phyloP scores from a whole-genome alignment of 768 basidiomycete genomes.

The Cubamyces sp. region DNA sequence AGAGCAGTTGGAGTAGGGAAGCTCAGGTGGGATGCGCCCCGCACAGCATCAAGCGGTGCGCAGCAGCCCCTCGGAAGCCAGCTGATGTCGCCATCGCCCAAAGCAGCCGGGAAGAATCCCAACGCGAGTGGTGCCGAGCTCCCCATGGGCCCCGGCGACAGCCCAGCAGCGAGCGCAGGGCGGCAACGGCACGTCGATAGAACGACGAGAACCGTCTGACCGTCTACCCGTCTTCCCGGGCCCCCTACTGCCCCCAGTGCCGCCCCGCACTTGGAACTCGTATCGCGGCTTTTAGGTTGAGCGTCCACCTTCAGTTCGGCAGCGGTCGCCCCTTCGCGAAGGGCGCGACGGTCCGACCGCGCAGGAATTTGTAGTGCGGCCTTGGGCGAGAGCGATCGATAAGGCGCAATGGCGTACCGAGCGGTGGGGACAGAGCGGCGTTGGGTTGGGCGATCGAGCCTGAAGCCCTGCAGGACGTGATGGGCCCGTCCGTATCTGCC shows the following conservation, averaged over 20 bases:
- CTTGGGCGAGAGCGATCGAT: conserved; percentile 7
- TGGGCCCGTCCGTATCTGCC: too few species aligned
- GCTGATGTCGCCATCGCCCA: conserved; percentile 19
- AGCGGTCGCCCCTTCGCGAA: conserved; percentile 11
- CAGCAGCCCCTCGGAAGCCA: conserved; percentile 4
- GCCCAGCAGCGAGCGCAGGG: background rate
- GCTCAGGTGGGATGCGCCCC: conserved; percentile 11
- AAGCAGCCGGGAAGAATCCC: conserved; percentile 2
- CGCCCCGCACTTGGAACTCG: too few species aligned
- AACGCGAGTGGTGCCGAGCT: conserved; percentile 2
- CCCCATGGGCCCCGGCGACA: too few species aligned
- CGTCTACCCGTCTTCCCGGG: conserved; percentile 4
- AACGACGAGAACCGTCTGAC: background rate
- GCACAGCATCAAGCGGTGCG: conserved; percentile 5
- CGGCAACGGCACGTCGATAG: conserved; percentile 10
- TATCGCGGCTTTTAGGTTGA: conserved; percentile 5
- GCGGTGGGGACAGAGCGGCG: conserved; percentile 1
- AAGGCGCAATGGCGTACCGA: conserved; percentile 3
- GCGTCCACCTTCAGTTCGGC: conserved; percentile 13
- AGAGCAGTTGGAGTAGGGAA: conserved; percentile 7
- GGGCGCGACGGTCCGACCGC: conserved; percentile 6
- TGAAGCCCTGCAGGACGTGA: background rate
- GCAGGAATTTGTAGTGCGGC: conserved; percentile 14
- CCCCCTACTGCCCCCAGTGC: background rate
- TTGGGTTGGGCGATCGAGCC: conserved; percentile 3